phyloP scores from a whole-genome alignment of 2,329 filamentous ascomycete genomes.

The Neofusicoccum sp. region DNA sequence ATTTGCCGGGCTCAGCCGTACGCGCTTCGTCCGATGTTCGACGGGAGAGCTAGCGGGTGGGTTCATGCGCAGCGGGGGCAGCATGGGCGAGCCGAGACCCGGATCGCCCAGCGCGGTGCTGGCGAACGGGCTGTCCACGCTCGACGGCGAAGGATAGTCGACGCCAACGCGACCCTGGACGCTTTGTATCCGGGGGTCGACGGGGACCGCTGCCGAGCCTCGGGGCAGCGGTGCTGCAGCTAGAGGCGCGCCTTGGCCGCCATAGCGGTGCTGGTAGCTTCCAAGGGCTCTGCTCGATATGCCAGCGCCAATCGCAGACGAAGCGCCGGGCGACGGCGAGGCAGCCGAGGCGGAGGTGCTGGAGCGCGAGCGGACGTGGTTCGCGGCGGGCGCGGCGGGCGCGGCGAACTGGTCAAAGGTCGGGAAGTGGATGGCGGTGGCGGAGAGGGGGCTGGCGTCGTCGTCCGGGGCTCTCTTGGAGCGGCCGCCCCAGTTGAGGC shows the following conservation, averaged over 20 bases:
- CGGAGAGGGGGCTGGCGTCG: slow-evolving; percentile 22
- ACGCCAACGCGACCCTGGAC: slow-evolving; percentile 19
- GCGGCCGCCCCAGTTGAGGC: slow-evolving; percentile 77
- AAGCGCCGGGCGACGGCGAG: slow-evolving; percentile 24
- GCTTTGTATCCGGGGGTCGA: slow-evolving; percentile 14
- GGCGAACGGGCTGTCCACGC: background rate
- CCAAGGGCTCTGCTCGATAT: background rate
- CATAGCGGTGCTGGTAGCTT: background rate
- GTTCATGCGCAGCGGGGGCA: slow-evolving; percentile 9
- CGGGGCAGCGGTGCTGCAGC: background rate
- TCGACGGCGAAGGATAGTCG: slow-evolving; percentile 27
- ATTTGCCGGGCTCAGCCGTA: slow-evolving; percentile 29
- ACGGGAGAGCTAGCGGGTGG: background rate
- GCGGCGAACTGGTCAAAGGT: background rate
- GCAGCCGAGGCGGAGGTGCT: slow-evolving; percentile 19
- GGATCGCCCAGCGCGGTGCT: background rate
- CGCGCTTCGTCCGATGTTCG: slow-evolving; percentile 37
- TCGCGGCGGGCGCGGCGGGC: background rate
- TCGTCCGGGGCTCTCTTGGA: slow-evolving; percentile 56
- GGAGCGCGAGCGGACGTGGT: slow-evolving; percentile 21
- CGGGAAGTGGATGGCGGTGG: slow-evolving; percentile 23
- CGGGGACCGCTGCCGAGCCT: background rate
- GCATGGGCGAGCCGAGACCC: slow-evolving; percentile 2
- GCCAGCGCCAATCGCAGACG: slow-evolving; percentile 7
- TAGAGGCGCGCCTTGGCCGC: background rate